Evolutionary conservation across 768 basidiomycete species (phyloP).

Genomic region (Termitomyces sp.): DNA sequence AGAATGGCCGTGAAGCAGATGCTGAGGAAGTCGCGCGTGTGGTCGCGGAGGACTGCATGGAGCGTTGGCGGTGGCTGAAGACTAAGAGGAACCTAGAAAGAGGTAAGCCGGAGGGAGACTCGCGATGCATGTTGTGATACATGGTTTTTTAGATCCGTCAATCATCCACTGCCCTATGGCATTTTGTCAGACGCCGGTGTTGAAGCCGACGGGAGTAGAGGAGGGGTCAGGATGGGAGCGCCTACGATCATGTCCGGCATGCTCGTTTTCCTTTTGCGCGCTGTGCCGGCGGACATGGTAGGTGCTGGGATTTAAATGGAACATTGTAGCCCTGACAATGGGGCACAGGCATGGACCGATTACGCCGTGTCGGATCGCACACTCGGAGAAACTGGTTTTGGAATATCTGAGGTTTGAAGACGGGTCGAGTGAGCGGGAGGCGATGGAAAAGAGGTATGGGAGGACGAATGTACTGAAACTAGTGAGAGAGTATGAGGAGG

Average conservation of each 20-base stretch:
- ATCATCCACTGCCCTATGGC: constrained; percentile 77
- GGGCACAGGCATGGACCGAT: constrained; percentile 76
- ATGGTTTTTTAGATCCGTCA: constrained; percentile 52
- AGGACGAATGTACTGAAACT: constrained; percentile 53
- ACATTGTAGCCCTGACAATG: constrained; percentile 5
- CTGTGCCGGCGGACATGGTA: constrained; percentile 82
- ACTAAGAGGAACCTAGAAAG: constrained; percentile 69
- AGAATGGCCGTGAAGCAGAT: constrained; percentile 48
- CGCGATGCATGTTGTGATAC: background rate
- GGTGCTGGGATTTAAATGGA: constrained; percentile 12
- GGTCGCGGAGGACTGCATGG: constrained; percentile 56
- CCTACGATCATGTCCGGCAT: constrained; percentile 65
- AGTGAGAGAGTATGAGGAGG: constrained; percentile 62
- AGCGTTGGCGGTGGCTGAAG: constrained; percentile 74
- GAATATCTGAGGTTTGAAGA: constrained; percentile 61
- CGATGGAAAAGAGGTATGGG: constrained; percentile 64
- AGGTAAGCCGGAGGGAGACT: constrained; percentile 36
- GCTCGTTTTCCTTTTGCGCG: constrained; percentile 77
- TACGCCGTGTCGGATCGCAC: constrained; percentile 60
- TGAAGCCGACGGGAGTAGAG: constrained; percentile 42
- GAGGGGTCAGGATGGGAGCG: constrained; percentile 68
- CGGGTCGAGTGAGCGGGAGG: constrained; percentile 39
- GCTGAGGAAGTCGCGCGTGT: constrained; percentile 73
- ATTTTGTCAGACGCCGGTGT: constrained; percentile 77
- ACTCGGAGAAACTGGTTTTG: constrained; percentile 57